phyloP scores from a whole-genome alignment of 73 alveolate genomes.

The Tetrahymena thermophila region DNA sequence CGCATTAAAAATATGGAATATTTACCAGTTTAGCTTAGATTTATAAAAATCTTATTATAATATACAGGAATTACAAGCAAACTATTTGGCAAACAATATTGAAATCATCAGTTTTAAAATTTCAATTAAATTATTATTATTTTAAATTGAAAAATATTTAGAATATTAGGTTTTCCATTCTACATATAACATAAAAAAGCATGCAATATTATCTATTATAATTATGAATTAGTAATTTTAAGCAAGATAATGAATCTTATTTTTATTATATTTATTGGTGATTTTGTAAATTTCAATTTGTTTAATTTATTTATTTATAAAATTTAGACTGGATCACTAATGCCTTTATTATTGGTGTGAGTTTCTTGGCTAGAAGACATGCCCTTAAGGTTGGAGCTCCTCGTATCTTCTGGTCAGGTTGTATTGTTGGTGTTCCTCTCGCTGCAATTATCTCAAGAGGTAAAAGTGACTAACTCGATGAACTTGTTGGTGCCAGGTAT shows the following conservation, averaged over 20 bases:
- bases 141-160: neutral
- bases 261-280: too few species aligned
- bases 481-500: constrained; percentile 16
- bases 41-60: too few species aligned
- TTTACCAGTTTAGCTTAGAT: neutral
- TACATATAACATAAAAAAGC: neutral
- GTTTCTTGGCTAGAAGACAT: constrained; percentile 19
- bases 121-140: neutral
- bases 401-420: constrained; percentile 29
- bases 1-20: neutral
- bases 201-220: too few species aligned
- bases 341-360: neutral
- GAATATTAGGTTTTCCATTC: neutral
- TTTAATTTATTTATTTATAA: neutral
- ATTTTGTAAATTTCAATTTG: neutral
- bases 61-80: neutral
- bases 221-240: too few species aligned
- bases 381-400: constrained; percentile 7
- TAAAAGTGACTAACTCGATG: constrained; percentile 7
- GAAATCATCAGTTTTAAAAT: neutral
- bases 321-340: constrained; percentile 23
- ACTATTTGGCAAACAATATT: neutral
- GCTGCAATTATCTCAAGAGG: constrained; percentile 14
- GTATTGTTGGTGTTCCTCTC: constrained; percentile 11
- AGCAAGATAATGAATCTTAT: neutral